Evolutionary conservation across 2,329 filamentous ascomycete genomes (phyloP).

Genomic region (Microcyclospora pomicola): DNA sequence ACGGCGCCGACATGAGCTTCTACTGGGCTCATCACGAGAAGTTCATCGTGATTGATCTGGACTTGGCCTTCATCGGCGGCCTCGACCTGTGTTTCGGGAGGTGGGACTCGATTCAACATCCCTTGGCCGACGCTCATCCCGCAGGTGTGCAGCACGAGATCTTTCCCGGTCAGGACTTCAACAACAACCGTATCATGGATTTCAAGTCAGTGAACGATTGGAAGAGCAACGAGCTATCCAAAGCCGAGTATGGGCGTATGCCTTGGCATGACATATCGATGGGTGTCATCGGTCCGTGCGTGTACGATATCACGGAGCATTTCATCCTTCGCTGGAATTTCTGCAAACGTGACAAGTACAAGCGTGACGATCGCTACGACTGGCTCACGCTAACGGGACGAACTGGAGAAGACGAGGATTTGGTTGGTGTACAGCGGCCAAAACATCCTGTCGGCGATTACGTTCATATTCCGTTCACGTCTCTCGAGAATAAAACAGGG

Average conservation of each 20-base stretch:
- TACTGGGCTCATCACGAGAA: slow-evolving; percentile 99
- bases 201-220: slow-evolving; percentile 84
- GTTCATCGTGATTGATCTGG: slow-evolving; percentile 88
- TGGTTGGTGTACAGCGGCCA: slow-evolving; percentile 77
- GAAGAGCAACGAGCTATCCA: slow-evolving; percentile 85
- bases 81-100: slow-evolving; percentile 91
- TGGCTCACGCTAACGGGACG: slow-evolving; percentile 73
- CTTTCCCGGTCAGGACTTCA: slow-evolving; percentile 94
- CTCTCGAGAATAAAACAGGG: slow-evolving; percentile 50
- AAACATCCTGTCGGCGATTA: slow-evolving; percentile 84
- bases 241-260: slow-evolving; percentile 87
- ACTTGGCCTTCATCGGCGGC: slow-evolving; percentile 82
- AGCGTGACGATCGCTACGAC: slow-evolving; percentile 68
- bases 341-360: slow-evolving; percentile 94
- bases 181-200: slow-evolving; percentile 93
- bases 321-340: slow-evolving; percentile 96
- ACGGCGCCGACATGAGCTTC: slow-evolving; percentile 88
- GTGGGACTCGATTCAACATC: slow-evolving; percentile 80
- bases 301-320: slow-evolving; percentile 90
- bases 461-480: slow-evolving; percentile 60
- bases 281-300: slow-evolving; percentile 75
- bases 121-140: slow-evolving; percentile 76
- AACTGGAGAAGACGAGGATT: slow-evolving; percentile 64
- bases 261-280: slow-evolving; percentile 96
- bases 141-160: slow-evolving; percentile 68